Percentiles rank a stretch among this genome's conserved stretches.
phyloP scores from a whole-genome alignment of 345 rosid genomes.

The rapeseed (Brassica napus) region Da-Ae NC_063442.1:6527501-6528000 shows the following conservation, averaged over 20 bases:
- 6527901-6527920: constrained; percentile 60
- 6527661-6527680: constrained; percentile 98
- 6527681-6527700: constrained; percentile 83
- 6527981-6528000: constrained; percentile 98
- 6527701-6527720: constrained; percentile 72
- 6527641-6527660: constrained; percentile 97
- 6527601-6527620: constrained; percentile 86
- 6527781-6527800: constrained; percentile 57
- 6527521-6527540: constrained; percentile 26
- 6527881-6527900: constrained; percentile 58
- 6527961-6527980: constrained; percentile 82
- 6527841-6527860: constrained; percentile 59
- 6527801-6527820: constrained; percentile 86
- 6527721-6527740: constrained; percentile 53
- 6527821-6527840: constrained; percentile 81
- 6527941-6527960: constrained; percentile 84
- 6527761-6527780: constrained; percentile 75
- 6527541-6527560: constrained; percentile 19
- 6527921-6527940: constrained; percentile 81
- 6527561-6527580: constrained; percentile 3
- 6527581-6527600: background rate
- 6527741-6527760: constrained; percentile 65
- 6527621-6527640: constrained; percentile 92
- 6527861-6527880: constrained; percentile 65
- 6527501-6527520: constrained; percentile 88